Evolutionary conservation across 1,139 yeast species (phyloP).

Genomic region (Pichia sp.): DNA sequence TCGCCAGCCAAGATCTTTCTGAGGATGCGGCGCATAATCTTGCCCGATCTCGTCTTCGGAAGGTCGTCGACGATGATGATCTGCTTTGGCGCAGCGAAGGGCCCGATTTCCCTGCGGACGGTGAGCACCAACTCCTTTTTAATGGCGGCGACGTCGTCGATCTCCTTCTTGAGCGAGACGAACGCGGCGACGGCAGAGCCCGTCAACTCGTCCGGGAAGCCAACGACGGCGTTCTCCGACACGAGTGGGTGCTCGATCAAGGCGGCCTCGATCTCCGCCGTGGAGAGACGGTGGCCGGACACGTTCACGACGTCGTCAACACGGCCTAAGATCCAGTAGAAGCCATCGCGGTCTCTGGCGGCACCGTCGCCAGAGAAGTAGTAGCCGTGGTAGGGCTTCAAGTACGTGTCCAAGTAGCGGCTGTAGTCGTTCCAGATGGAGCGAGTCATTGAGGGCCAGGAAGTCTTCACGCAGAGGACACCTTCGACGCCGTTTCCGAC

Average conservation of each 20-base stretch:
- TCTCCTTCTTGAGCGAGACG: slow-evolving; percentile 55
- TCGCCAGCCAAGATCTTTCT: slow-evolving; percentile 76
- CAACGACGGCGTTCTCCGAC: slow-evolving; percentile 77
- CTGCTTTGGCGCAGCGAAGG: slow-evolving; percentile 77
- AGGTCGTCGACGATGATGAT: slow-evolving; percentile 69
- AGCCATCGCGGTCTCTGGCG: slow-evolving; percentile 73
- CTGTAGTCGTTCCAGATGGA: slow-evolving; percentile 69
- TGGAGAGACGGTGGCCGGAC: slow-evolving; percentile 74
- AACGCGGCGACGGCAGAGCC: slow-evolving; percentile 84
- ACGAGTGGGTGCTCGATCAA: slow-evolving; percentile 65
- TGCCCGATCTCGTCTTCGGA: slow-evolving; percentile 82
- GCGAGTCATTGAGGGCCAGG: slow-evolving; percentile 81
- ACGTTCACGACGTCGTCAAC: slow-evolving; percentile 83
- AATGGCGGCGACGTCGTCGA: slow-evolving; percentile 38
- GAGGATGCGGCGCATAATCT: slow-evolving; percentile 78
- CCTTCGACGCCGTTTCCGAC: slow-evolving; percentile 65
- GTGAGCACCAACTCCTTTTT: slow-evolving; percentile 69
- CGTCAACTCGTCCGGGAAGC: slow-evolving; percentile 74
- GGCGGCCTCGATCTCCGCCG: slow-evolving; percentile 82
- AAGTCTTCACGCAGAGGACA: slow-evolving; percentile 62
- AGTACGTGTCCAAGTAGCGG: slow-evolving; percentile 66
- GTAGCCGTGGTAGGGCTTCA: slow-evolving; percentile 64
- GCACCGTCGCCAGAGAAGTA: slow-evolving; percentile 84
- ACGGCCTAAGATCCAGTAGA: slow-evolving; percentile 76
- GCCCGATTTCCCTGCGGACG: slow-evolving; percentile 77